These are phyloP conservation scores for Phoma sp. DNA, from an alignment of 2,329 filamentous ascomycete genomes.

Conservation along the genomic window DNA sequence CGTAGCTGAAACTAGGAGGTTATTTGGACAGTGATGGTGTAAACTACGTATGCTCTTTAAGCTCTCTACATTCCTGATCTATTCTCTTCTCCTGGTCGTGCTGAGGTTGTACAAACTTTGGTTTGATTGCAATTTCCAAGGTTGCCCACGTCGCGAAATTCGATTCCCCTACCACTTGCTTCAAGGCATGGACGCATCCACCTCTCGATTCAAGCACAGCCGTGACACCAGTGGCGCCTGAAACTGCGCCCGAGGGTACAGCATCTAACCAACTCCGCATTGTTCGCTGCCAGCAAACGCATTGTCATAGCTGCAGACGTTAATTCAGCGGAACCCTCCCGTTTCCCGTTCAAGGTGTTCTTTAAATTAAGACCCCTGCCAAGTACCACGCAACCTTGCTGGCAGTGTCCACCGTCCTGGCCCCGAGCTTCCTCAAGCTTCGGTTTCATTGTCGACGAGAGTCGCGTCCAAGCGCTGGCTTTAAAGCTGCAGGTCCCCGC, in stretches of 20 bases:
- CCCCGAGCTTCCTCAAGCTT: constrained; percentile 12
- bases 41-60: constrained; percentile 6
- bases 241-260: constrained; percentile 21
- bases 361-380: constrained; percentile 33
- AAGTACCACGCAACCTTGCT: constrained; percentile 26
- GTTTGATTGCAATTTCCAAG: constrained; percentile 22
- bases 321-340: constrained; percentile 10
- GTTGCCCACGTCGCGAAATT: constrained; percentile 20
- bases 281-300: constrained; percentile 18
- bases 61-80: constrained; percentile 14
- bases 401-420: constrained; percentile 9
- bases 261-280: constrained; percentile 16
- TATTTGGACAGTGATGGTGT: constrained; percentile 9
- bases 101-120: constrained; percentile 2
- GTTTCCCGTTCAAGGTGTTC: constrained; percentile 15
- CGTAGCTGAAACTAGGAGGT: constrained; percentile 35
- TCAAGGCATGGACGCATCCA: constrained; percentile 18
- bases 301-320: constrained; percentile 10
- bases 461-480: constrained; percentile 21
- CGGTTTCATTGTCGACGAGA: constrained; percentile 12
- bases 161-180: constrained; percentile 16
- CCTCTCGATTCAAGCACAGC: constrained; percentile 28
- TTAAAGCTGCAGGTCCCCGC: constrained; percentile 23
- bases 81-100: constrained; percentile 16
- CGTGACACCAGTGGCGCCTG: constrained; percentile 35